Base-by-base conservation (phyloP, 164 flowering plant species). In the Nymphaea thermarum region DNA sequence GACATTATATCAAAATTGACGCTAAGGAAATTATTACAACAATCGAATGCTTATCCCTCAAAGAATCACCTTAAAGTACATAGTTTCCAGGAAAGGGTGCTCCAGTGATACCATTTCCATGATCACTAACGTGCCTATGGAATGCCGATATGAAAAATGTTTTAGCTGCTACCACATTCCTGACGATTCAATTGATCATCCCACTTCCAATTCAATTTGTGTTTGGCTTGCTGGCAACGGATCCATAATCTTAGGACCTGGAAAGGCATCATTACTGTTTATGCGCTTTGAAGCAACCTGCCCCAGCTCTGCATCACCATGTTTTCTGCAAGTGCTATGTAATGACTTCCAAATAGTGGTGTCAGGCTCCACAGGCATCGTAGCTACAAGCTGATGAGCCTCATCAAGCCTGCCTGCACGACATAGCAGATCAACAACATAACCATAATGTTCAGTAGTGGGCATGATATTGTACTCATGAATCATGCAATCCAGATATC, bases 381-480 rank as follows among this genome's bases (percentile, higher is more conserved):
- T 51, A 8, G 57, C 57, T 51, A 51, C 57, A 10, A 51, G 14
- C 57, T 51, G 12, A 51, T 51, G 57, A 10, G 15, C 14, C 14
- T 51, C 57, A 51, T 10, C 57, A 51, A 51, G 57, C 14, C 57
- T 51, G 57, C 57, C 57, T 51, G 57, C 57, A 0, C 57, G 57
- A 15, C 14, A 51, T 68, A 75, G 68, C 36, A 86, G 72, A 68
- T 79, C 80, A 67, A 82, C 68, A 77, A 88, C 70, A 70, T 81
- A 82, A 53, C 71, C 55, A 47, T 79, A 78, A 69, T 86, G 89
- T 43, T 84, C 87, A 15, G 47, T 4, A 18, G 71, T 67, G 55
- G 88, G 89, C 11, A 42, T 12, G 55, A 88, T 80, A 43, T 80
- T 81, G 45, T 83, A 86, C 5, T 41, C 66, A 3, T 85, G 76